Base-by-base conservation (phyloP, 768 basidiomycete genomes). In the Leccinum disarticulatum region DNA sequence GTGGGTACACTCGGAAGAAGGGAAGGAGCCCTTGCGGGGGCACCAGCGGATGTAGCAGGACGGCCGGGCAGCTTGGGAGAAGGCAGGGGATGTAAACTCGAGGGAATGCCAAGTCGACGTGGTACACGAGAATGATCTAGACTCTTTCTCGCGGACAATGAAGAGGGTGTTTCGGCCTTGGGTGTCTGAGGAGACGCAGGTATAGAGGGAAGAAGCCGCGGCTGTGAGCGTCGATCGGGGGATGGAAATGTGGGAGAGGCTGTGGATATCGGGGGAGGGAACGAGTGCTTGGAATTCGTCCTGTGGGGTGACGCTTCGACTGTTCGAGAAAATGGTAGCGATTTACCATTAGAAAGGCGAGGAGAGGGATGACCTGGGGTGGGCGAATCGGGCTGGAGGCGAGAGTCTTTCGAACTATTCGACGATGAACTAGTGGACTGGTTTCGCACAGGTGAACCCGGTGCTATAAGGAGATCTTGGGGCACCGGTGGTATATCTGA, bases 21-120 rank as follows among this genome's bases (percentile, higher is more conserved):
- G 27, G 64, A 38, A 43, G 52, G 63, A 30, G 57, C 43, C n/a
- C 58, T 59, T 41, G 63, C 61, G 0, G 61, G 51, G n/a, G 65
- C 31, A 25, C 75, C 73, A n/a, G 74, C 70, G 51, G 79, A 77
- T 11, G 80, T 80, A 15, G 79, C 72, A 30, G 81, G 78, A 22
- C 80, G 74, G 13, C 61, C 56, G 6, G 64, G 57, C 0, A 69
- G 47, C 64, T 58, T 69, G 60, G 67, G 57, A 31, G 55, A 57
- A 9, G 11, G 17, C 2, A 55, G 56, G 1, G 55, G 30, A 22
- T 58, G 8, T 17, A 50, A 28, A n/a, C 57, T 46, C 22, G 60
- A 60, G 9, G 60, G 36, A 6, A 28, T 46, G 36, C 30, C 52
- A 17, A 35, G 68, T 46, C 59, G 66, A 48, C 62, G 65, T 15